Evolutionary conservation across 495 filamentous ascomycete genomes (phyloP), one percentile per base, ranked within the genome.

Genomic region (Penicillium turbatum): DNA sequence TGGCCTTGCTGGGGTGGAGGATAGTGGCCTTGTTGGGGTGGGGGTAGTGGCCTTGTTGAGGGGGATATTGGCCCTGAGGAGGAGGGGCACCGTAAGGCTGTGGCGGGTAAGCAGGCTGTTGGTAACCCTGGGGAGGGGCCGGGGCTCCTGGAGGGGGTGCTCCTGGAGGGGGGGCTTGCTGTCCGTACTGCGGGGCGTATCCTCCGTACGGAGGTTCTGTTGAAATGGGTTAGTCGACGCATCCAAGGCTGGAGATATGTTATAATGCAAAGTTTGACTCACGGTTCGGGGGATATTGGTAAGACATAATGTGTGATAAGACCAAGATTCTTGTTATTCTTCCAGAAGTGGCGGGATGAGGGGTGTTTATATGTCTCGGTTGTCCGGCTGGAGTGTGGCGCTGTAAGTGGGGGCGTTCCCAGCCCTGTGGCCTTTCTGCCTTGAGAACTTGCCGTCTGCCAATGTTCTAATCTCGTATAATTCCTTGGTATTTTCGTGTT

Each of bases 111-210:
- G 46, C 57, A 27, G 55, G 55, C 41, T 66, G 63, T 9, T 65
- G 71, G 48, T 67, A 67, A 42, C 69, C 68, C 38, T 71, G 66
- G 17, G 67, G 65, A 36, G 67, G 68, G 42, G 64, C 60, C 16
- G 67, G 68, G 42, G 64, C 60, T 21, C 69, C 72, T 31, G 67
- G 62, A 1, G 67, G 65, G 50, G 73, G 69, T 9, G 15, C 29
- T 32, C 69, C 72, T 31, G 67, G 62, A 1, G 67, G 65, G 50
- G 73, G 69, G 11, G 15, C 29, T 32, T 36, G 19, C 29, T 66
- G 65, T n/a, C 51, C 52, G 32, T 67, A 60, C 11, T 43, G 38
- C 12, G 64, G 65, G n/a, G 54, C 50, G 17, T 69, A 57, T 16
- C 52, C 44, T 41, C 65, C 55, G 34, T 69, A 65, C 3, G 60